These are phyloP conservation scores for Datura wrightii DNA, from an alignment of 257 asterid genomes.

Conservation along the genomic window DNA sequence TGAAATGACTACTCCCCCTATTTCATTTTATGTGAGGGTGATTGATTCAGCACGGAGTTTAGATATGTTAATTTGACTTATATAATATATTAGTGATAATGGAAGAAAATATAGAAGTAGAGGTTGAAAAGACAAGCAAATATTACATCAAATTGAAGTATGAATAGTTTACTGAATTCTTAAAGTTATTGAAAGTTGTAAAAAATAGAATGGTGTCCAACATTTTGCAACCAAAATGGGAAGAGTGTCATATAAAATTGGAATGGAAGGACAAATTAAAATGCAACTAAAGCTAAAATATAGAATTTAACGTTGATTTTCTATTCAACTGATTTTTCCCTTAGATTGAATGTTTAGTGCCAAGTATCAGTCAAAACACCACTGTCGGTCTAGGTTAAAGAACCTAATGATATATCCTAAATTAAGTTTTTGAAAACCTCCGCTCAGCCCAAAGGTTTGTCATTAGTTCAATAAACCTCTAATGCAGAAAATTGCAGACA, in stretches of 20 bases:
- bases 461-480: not conserved
- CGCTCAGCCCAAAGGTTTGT: not conserved
- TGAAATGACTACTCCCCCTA: not conserved
- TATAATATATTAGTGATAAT: not conserved
- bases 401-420: not conserved
- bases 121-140: not conserved
- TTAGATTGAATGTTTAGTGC: conserved; percentile 4
- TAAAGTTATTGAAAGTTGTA: not conserved
- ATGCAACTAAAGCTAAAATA: conserved; percentile 18
- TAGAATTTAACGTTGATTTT: not conserved
- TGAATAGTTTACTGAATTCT: conserved; percentile 3
- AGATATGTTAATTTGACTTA: not conserved
- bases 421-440: not conserved
- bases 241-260: not conserved
- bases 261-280: not conserved
- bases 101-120: conserved; percentile 1
- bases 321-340: conserved; percentile 4
- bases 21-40: not conserved
- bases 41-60: not conserved
- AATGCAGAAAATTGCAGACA: not conserved
- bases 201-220: not conserved
- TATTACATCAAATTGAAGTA: not conserved
- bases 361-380: conserved; percentile 15
- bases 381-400: not conserved
- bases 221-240: not conserved